Percentiles rank a stretch among this genome's conserved stretches.
These are phyloP conservation scores for Saccharum spontaneum DNA, from an alignment of 176 grass and related monocot species.

Conservation along the genomic window DNA sequence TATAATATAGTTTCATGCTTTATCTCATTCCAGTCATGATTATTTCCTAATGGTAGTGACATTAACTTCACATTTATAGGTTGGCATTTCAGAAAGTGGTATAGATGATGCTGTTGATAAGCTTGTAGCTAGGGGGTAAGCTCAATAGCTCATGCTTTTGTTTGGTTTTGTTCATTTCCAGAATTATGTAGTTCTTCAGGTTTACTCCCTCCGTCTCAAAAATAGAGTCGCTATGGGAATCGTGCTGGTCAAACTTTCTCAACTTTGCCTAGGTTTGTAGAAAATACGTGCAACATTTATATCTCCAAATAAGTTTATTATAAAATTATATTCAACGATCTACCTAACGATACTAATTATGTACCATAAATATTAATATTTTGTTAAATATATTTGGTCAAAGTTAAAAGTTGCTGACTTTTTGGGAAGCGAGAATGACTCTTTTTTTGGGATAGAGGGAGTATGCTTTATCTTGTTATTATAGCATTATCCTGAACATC, in stretches of 20 bases:
- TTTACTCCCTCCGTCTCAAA: neutral
- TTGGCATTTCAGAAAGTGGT: conserved; percentile 91
- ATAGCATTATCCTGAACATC: conserved; percentile 19
- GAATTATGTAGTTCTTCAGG: conserved; percentile 2
- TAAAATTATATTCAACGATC: no score
- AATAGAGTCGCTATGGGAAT: no score
- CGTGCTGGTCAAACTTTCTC: no score
- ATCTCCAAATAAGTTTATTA: no score
- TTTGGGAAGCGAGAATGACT: no score
- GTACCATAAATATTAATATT: no score
- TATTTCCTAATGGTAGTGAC: conserved; percentile 1
- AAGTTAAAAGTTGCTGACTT: no score
- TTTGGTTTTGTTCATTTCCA: conserved; percentile 21
- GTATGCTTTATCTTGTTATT: neutral
- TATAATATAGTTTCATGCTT: conserved; percentile 15
- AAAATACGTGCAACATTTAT: no score
- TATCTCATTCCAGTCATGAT: neutral
- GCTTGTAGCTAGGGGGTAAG: conserved; percentile 83
- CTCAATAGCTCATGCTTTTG: neutral
- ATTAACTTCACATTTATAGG: conserved; percentile 51
- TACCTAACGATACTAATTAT: no score
- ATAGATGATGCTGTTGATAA: conserved; percentile 87
- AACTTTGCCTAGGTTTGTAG: no score
- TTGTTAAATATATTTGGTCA: no score
- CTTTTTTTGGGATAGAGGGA: no score